Evolutionary conservation across 2,329 filamentous ascomycete species (phyloP), one percentile per base, ranked within the genome.

Genomic region (Fusarium globosum): DNA sequence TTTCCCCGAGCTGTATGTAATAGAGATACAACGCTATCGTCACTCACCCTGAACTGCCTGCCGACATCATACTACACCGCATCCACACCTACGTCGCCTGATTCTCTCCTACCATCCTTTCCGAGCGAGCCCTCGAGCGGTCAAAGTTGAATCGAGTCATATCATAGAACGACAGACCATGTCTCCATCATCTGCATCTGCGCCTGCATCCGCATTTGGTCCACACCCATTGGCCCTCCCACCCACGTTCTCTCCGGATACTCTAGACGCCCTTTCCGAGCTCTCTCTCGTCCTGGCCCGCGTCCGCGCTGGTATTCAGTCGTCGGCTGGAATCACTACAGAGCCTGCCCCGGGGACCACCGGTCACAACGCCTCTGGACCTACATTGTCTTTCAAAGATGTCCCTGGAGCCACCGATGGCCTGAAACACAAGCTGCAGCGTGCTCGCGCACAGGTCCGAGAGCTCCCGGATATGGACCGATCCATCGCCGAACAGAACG

Each of bases 221-320:
- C 77, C 83, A 53, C 85, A 83, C 78, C 85, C 83, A 28, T 85
- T 88, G 79, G 84, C 85, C 71, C 84, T 89, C 66, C 88, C 92
- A 38, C 84, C 88, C 6, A 90, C 92, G 63, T 92, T 96, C 71
- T 89, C 93, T 56, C 93, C 95, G 35, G 92, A 95, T 82, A 90
- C 91, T 56, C 94, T 98, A 84, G 95, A 97, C 85, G 90, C 94
- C 76, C 89, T 97, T 61, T 94, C 95, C 33, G 91, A 95, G 78
- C 90, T 98, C 61, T 92, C 94, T 78, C 88, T 91, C 67, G 90
- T 97, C 75, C 90, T 98, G 69, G 87, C 90, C 74, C 93, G 93
- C 57, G 88, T 98, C 23, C 90, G 93, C 75, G 79, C 82, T 42
- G 86, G 85, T 21, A 82, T 85, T 76, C 76, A 84, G 78, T 80